Evolutionary conservation across 106 monocot genomes (phyloP).

Genomic region (Allium cepa): DNA sequence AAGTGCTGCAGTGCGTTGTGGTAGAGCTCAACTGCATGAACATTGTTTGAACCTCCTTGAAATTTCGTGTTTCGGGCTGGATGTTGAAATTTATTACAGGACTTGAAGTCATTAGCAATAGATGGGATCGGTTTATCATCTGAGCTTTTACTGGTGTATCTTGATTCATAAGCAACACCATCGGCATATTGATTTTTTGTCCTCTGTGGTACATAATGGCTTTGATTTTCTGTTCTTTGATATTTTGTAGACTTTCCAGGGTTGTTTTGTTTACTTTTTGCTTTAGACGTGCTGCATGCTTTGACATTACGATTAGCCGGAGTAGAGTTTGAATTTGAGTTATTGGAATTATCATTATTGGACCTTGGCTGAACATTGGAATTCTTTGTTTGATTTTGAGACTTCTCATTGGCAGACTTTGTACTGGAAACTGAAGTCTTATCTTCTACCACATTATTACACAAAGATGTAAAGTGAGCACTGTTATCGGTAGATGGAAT

Average conservation of each 20-base stretch:
- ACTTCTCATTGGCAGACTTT: conserved; percentile 30
- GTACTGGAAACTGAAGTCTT: conserved; percentile 8
- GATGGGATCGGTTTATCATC: not conserved
- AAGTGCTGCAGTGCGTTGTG: conserved; percentile 51
- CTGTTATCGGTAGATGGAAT: conserved; percentile 13
- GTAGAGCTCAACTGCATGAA: conserved; percentile 40
- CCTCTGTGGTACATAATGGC: conserved; percentile 9
- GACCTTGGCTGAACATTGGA: conserved; percentile 19
- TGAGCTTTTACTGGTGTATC: conserved; percentile 8
- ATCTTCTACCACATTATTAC: conserved; percentile 12
- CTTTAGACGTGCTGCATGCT: conserved; percentile 8
- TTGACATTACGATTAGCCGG: conserved; percentile 8
- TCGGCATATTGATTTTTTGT: conserved; percentile 22
- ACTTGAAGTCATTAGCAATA: not conserved
- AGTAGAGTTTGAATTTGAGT: conserved; percentile 15
- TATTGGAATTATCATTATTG: conserved; percentile 5
- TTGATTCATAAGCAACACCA: conserved; percentile 14
- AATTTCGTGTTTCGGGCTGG: conserved; percentile 18
- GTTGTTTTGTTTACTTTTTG: conserved; percentile 25
- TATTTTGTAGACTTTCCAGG: conserved; percentile 13
- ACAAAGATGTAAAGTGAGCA: conserved; percentile 9
- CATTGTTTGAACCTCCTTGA: conserved; percentile 19
- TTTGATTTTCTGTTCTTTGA: conserved; percentile 15
- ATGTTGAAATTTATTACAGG: conserved; percentile 27
- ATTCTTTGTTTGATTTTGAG: conserved; percentile 15